Conservation (phyloP, 2,329 filamentous ascomycete genomes). For the Dactylellina cionopaga region DNA sequence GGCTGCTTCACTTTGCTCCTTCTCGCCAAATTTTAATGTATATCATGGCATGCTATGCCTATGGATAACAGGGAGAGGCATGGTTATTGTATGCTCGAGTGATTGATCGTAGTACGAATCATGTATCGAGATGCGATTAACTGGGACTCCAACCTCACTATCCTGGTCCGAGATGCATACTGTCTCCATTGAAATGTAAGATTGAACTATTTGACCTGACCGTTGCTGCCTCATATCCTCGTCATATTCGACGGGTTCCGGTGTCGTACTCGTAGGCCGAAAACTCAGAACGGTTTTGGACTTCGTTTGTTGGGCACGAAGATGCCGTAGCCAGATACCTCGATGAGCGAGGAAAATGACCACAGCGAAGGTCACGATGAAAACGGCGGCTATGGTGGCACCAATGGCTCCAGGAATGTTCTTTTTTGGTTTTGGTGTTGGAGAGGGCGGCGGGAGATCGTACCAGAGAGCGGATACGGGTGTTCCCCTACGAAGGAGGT, state of each 20-base stretch:
- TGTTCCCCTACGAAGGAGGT: constrained; percentile 31
- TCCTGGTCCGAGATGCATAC: constrained; percentile 51
- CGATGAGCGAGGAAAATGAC: constrained; percentile 48
- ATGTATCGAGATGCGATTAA: constrained; percentile 38
- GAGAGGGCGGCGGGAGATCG: constrained; percentile 44
- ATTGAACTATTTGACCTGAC: constrained; percentile 50
- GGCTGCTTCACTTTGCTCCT: neutral
- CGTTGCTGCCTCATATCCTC: constrained; percentile 49
- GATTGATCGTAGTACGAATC: constrained; percentile 34
- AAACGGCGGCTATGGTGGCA: constrained; percentile 41
- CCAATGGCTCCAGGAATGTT: constrained; percentile 47
- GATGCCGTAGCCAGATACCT: constrained; percentile 48
- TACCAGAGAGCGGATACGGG: constrained; percentile 47
- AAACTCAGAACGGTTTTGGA: constrained; percentile 49
- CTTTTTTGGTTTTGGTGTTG: constrained; percentile 37
- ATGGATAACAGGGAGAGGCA: constrained; percentile 34
- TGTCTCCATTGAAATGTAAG: constrained; percentile 51
- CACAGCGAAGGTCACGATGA: constrained; percentile 47
- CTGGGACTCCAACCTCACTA: constrained; percentile 45
- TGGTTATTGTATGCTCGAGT: constrained; percentile 34
- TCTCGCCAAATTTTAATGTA: neutral
- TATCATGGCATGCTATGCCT: constrained; percentile 50
- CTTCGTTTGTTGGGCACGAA: constrained; percentile 44
- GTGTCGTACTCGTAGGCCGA: constrained; percentile 50
- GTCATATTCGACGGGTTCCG: constrained; percentile 51